Conservation (phyloP, 768 basidiomycete genomes). For the Clitopilus passeckerianus region DNA sequence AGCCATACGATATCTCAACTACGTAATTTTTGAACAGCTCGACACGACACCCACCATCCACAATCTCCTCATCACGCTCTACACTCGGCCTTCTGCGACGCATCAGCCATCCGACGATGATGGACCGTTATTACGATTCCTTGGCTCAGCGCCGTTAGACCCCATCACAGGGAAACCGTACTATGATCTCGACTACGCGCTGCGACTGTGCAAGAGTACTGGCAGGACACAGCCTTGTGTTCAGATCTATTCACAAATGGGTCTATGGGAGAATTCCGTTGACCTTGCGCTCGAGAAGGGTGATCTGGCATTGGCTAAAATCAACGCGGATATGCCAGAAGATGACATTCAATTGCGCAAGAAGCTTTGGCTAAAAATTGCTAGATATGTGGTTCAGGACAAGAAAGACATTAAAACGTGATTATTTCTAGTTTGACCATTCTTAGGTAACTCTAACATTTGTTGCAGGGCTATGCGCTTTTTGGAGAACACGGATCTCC, state of each 20-base stretch:
- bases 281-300: constrained; percentile 93
- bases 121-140: constrained; percentile 75
- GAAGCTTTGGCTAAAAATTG: constrained; percentile 97
- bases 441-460: constrained; percentile 1
- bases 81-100: constrained; percentile 48
- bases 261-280: constrained; percentile 92
- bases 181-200: constrained; percentile 95
- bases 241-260: constrained; percentile 97
- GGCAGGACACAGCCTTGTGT: constrained; percentile 86
- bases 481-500: constrained; percentile 87
- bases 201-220: constrained; percentile 84
- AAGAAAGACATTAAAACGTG: constrained; percentile 98
- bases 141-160: constrained; percentile 76
- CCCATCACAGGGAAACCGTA: constrained; percentile 83
- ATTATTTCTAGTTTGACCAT: constrained; percentile 11
- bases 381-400: constrained; percentile 97
- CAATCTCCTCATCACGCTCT: constrained; percentile 89
- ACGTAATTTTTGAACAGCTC: constrained; percentile 76
- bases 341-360: constrained; percentile 84
- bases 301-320: constrained; percentile 91
- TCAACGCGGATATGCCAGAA: constrained; percentile 92
- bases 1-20: constrained; percentile 84
- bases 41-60: constrained; percentile 85
- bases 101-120: constrained; percentile 49
- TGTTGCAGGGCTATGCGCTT: constrained; percentile 87